Conservation (phyloP, 1,284 basidiomycete genomes). For the Agaricales sp. region DNA sequence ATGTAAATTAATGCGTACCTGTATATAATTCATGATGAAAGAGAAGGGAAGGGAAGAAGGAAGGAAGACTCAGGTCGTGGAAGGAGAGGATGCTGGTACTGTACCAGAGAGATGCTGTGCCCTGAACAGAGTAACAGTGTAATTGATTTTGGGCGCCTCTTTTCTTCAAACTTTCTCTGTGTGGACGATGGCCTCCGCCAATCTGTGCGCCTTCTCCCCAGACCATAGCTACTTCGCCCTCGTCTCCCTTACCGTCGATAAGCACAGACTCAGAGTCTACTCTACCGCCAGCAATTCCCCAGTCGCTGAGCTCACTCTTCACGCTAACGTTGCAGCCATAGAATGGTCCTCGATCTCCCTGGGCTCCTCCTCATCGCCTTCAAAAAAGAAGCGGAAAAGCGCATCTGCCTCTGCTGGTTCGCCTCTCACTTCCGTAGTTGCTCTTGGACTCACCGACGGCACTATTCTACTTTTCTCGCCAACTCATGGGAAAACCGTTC, state of each 20-base stretch:
- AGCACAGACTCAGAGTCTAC: slow-evolving; percentile 63
- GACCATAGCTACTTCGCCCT: slow-evolving; percentile 52
- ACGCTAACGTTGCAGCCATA: slow-evolving; percentile 42
- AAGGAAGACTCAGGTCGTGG: too few relatives aligned
- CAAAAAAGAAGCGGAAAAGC: slow-evolving; percentile 35
- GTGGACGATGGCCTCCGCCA: slow-evolving; percentile 19
- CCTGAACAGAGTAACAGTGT: background rate
- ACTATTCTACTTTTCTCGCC: slow-evolving; percentile 47
- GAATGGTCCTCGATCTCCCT: slow-evolving; percentile 31
- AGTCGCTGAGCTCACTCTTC: slow-evolving; percentile 46
- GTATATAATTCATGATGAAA: slow-evolving; percentile 53
- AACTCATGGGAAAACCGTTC: slow-evolving; percentile 40
- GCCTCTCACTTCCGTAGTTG: slow-evolving; percentile 24
- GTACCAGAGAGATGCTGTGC: background rate
- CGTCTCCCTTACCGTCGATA: slow-evolving; percentile 61
- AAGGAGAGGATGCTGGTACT: too few relatives aligned
- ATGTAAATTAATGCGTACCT: slow-evolving; percentile 28
- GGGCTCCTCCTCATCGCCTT: slow-evolving; percentile 2
- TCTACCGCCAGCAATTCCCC: slow-evolving; percentile 44
- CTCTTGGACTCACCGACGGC: slow-evolving; percentile 50
- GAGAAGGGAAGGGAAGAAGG: slow-evolving; percentile 9
- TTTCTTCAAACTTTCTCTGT: background rate
- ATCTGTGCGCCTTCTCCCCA: slow-evolving; percentile 54
- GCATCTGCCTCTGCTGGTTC: slow-evolving; percentile 15
- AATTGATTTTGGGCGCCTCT: background rate